phyloP scores from a whole-genome alignment of 257 asterid species.

The Agastache rugosa region DNA sequence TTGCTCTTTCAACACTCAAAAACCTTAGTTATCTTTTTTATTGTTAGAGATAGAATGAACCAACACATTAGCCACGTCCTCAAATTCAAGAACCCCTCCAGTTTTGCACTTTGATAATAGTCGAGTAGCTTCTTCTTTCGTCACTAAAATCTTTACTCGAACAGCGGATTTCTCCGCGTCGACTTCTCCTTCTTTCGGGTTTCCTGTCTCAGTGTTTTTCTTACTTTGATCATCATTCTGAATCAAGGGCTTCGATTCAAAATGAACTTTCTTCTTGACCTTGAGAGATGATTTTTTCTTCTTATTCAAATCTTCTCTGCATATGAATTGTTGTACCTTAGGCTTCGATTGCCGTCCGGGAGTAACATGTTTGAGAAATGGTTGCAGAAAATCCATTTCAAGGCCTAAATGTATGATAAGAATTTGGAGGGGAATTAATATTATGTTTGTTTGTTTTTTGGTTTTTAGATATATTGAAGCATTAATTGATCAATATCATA shows the following conservation, averaged over 20 bases:
- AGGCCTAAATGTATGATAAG: neutral
- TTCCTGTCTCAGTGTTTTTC: neutral
- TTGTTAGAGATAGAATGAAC: neutral
- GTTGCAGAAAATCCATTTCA: conserved; percentile 32
- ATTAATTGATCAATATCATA: neutral
- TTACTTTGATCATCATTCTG: conserved; percentile 12
- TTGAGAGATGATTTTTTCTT: neutral
- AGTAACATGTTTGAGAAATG: neutral
- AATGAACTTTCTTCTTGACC: conserved; percentile 36
- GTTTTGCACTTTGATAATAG: conserved; percentile 30
- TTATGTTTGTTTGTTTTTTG: neutral
- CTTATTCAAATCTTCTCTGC: conserved; percentile 26
- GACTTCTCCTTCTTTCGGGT: neutral
- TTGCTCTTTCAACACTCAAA: neutral
- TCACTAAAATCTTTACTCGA: conserved; percentile 37
- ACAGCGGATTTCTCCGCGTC: neutral
- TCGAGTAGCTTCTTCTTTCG: conserved; percentile 34
- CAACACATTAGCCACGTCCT: conserved; percentile 29
- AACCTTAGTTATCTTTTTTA: neutral
- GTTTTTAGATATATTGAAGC: neutral
- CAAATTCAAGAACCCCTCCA: conserved; percentile 28
- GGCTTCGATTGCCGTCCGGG: neutral
- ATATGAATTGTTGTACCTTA: neutral
- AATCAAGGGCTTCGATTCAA: conserved; percentile 27
- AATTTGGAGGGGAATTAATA: neutral